Conservation (phyloP, 1,139 yeast genomes). For the Candida smagusa region DNA sequence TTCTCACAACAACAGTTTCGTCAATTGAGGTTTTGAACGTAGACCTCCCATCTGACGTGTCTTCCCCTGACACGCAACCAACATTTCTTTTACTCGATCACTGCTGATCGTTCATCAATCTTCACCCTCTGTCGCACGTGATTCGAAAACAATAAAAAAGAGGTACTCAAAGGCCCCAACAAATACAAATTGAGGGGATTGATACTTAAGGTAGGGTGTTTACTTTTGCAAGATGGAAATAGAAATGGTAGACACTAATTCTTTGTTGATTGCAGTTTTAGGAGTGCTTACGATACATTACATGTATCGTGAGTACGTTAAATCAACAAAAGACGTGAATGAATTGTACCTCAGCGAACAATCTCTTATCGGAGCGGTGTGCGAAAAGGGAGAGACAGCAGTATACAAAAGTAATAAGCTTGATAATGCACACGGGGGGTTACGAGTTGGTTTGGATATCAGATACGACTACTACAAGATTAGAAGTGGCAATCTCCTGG, state of each 20-base stretch:
- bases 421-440: slow-evolving; percentile 53
- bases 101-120: too few species aligned
- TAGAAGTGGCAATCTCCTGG: slow-evolving; percentile 67
- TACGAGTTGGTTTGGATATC: slow-evolving; percentile 64
- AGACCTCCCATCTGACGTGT: too few species aligned
- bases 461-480: slow-evolving; percentile 58
- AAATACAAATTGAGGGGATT: too few species aligned
- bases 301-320: slow-evolving; percentile 22
- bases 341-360: slow-evolving; percentile 59
- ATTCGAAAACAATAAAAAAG: too few species aligned
- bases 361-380: slow-evolving; percentile 52
- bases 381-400: slow-evolving; percentile 60
- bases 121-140: too few species aligned
- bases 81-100: too few species aligned
- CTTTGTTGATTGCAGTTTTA: slow-evolving; percentile 16
- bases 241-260: slow-evolving; percentile 9
- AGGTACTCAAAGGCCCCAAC: too few species aligned
- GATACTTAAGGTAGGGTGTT: slow-evolving; percentile 2
- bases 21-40: too few species aligned
- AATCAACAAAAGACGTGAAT: slow-evolving; percentile 46
- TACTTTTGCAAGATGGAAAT: slow-evolving; percentile 1
- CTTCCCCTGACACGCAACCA: too few species aligned
- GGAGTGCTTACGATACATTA: slow-evolving; percentile 19
- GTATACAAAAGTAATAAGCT: slow-evolving; percentile 61
- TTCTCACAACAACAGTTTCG: too few species aligned